A percentile compares a stretch with the other conserved stretches of the same genome.
phyloP scores from a whole-genome alignment of 2,329 filamentous ascomycete genomes.

The Meredithiella fracta region DNA sequence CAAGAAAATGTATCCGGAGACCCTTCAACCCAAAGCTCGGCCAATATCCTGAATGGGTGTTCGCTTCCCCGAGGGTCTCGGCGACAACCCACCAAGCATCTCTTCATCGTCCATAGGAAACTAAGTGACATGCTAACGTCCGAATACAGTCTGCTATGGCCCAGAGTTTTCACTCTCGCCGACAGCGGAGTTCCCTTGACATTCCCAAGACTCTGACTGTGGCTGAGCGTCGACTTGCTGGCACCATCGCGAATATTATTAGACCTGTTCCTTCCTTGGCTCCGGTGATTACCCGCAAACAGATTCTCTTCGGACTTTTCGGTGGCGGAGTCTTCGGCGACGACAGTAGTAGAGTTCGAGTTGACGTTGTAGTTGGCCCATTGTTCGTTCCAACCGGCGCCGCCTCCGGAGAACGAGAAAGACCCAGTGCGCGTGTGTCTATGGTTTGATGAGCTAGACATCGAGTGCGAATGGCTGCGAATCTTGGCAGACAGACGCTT shows the following conservation, averaged over 20 bases:
- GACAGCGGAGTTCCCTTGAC: slow-evolving; percentile 3
- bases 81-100: slow-evolving; percentile 30
- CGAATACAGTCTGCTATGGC: slow-evolving; percentile 28
- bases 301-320: not conserved
- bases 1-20: slow-evolving; percentile 2
- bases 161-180: slow-evolving; percentile 5
- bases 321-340: not conserved
- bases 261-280: not conserved
- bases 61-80: slow-evolving; percentile 25
- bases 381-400: slow-evolving; percentile 25
- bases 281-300: not conserved
- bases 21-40: slow-evolving; percentile 34
- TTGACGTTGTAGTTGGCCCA: slow-evolving; percentile 25
- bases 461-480: slow-evolving; percentile 12
- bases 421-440: slow-evolving; percentile 24
- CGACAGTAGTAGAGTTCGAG: slow-evolving; percentile 14
- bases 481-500: slow-evolving; percentile 30
- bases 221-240: slow-evolving; percentile 4
- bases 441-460: slow-evolving; percentile 4
- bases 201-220: slow-evolving; percentile 11
- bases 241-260: not conserved
- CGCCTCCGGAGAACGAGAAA: slow-evolving; percentile 29
- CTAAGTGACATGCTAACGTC: slow-evolving; percentile 28
- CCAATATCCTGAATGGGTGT: slow-evolving; percentile 32
- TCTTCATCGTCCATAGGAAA: slow-evolving; percentile 27